Conservation (phyloP, 2,329 filamentous ascomycete species). For the Pleomassaria siparia region DNA sequence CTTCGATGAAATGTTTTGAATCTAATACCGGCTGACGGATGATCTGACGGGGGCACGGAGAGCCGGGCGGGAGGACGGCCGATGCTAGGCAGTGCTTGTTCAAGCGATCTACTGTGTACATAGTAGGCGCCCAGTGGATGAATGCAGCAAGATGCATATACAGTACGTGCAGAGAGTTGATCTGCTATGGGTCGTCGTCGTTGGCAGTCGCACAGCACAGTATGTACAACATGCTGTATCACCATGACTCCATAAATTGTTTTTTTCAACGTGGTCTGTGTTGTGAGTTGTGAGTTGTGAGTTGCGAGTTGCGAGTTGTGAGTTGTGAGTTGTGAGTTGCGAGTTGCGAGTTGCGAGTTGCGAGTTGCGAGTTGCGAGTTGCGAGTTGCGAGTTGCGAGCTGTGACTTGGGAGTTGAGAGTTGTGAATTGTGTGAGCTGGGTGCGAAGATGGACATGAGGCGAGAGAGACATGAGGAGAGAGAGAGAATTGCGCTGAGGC, state of each 20-base stretch:
- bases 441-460: no score
- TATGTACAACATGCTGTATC: neutral
- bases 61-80: neutral
- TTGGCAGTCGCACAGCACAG: neutral
- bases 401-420: no score
- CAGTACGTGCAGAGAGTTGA: neutral
- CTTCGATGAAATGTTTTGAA: no score
- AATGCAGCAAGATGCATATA: neutral
- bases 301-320: neutral
- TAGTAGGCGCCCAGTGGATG: neutral
- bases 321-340: neutral
- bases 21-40: no score
- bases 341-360: no score
- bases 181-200: neutral
- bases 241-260: no score
- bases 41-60: neutral
- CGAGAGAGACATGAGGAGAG: no score
- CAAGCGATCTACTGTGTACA: neutral
- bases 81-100: neutral
- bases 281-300: neutral
- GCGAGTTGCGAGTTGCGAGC: no score
- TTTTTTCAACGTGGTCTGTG: neutral
- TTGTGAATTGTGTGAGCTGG: no score
- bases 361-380: no score
- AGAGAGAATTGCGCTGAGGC: no score